Evolutionary conservation across 441 rosid species (phyloP).

Genomic region (Francoa sonchifolia): DNA sequence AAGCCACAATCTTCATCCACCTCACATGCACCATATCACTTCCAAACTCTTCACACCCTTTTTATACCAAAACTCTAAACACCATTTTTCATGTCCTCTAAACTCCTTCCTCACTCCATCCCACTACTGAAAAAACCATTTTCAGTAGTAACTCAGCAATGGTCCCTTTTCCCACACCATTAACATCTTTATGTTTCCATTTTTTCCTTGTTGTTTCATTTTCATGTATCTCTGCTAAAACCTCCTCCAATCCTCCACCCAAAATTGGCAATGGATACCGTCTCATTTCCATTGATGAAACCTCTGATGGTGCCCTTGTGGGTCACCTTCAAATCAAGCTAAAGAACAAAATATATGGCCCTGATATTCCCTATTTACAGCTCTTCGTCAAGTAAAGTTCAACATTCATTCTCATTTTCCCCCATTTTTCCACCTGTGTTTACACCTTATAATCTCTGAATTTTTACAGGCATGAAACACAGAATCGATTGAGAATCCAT

Average conservation of each 20-base stretch:
- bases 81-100: too few species aligned
- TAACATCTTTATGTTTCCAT: too few species aligned
- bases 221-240: constrained; percentile 12
- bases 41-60: not conserved
- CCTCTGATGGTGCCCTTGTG: constrained; percentile 60
- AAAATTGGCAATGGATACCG: constrained; percentile 83
- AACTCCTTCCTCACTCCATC: too few species aligned
- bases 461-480: constrained; percentile 58
- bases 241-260: constrained; percentile 20
- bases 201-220: constrained; percentile 20
- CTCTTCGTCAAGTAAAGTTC: constrained; percentile 63
- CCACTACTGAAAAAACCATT: too few species aligned
- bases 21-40: constrained; percentile 2
- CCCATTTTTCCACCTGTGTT: not conserved
- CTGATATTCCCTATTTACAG: constrained; percentile 63
- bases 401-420: not conserved
- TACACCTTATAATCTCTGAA: too few species aligned
- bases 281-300: constrained; percentile 57
- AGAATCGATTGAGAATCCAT: constrained; percentile 58
- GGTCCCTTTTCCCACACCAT: too few species aligned
- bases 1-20: not conserved
- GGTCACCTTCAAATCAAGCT: constrained; percentile 71
- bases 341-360: constrained; percentile 61
- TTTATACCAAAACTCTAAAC: too few species aligned
- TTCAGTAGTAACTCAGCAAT: too few species aligned